Conservation (phyloP, 2,329 filamentous ascomycete species). For the Fusarium armeniacum region DNA sequence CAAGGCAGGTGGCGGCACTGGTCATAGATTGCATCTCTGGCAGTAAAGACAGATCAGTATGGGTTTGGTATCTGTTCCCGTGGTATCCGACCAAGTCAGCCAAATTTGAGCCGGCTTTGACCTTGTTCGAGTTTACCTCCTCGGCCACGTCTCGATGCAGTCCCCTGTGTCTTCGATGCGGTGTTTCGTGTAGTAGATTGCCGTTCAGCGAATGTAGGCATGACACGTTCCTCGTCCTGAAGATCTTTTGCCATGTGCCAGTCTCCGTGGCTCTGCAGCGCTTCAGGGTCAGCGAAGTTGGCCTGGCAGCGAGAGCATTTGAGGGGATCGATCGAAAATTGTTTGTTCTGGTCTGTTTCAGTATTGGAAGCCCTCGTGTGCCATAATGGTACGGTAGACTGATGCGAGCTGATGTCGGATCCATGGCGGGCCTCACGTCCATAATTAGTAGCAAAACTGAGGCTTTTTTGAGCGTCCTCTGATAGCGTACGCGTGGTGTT, state of each 20-base stretch:
- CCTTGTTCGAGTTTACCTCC: conserved; percentile 65
- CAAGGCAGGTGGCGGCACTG: background rate
- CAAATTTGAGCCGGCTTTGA: conserved; percentile 73
- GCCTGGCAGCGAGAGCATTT: conserved; percentile 76
- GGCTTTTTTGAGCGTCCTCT: conserved; percentile 19
- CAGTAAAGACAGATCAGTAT: conserved; percentile 5
- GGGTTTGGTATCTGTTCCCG: conserved; percentile 7
- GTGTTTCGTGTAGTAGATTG: conserved; percentile 52
- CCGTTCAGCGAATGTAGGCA: conserved; percentile 59
- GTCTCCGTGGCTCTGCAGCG: conserved; percentile 83
- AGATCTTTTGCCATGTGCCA: conserved; percentile 96
- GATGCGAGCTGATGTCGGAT: conserved; percentile 27
- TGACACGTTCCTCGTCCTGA: conserved; percentile 73
- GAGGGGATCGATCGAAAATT: conserved; percentile 57
- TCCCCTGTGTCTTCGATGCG: conserved; percentile 52
- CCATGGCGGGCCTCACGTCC: conserved; percentile 38
- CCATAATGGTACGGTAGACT: conserved; percentile 24
- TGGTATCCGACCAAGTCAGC: conserved; percentile 55
- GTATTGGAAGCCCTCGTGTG: conserved; percentile 33
- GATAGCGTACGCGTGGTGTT: conserved; percentile 16
- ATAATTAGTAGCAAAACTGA: conserved; percentile 23
- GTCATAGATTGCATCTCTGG: background rate
- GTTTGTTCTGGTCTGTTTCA: conserved; percentile 44
- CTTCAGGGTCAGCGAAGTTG: conserved; percentile 68
- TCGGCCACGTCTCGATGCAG: conserved; percentile 59